Evolutionary conservation across 306 rosid species (phyloP).

Genomic region (Castanopsis chinensis): DNA sequence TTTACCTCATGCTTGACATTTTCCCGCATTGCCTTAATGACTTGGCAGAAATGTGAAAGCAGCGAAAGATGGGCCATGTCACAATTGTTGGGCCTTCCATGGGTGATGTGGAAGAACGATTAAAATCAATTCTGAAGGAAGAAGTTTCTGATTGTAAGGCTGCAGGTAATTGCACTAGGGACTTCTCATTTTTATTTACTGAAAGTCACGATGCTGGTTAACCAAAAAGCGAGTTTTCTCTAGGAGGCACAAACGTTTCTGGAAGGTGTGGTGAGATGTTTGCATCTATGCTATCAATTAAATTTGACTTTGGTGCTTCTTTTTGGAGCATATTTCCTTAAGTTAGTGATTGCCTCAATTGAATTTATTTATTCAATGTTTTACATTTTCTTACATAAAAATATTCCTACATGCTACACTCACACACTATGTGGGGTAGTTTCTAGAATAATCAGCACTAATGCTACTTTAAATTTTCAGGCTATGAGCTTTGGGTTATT

Average conservation of each 20-base stretch:
- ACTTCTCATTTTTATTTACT: not conserved
- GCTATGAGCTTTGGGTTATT: not conserved
- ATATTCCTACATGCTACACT: not conserved
- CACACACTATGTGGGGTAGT: not conserved
- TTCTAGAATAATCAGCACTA: not conserved
- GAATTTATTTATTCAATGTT: not conserved
- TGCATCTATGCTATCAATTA: not conserved
- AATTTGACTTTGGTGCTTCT: not conserved
- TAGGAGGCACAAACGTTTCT: not conserved
- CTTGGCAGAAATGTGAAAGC: slow-evolving; percentile 81
- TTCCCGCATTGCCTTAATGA: slow-evolving; percentile 5
- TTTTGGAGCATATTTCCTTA: not conserved
- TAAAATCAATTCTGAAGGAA: slow-evolving; percentile 41
- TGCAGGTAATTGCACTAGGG: slow-evolving; percentile 32
- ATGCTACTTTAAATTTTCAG: not conserved
- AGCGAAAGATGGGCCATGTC: slow-evolving; percentile 91
- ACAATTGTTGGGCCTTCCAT: slow-evolving; percentile 77
- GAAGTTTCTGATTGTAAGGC: slow-evolving; percentile 40
- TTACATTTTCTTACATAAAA: not conserved
- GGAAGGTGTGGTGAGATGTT: too few species aligned
- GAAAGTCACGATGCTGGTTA: not conserved
- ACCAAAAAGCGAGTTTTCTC: not conserved
- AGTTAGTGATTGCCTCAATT: not conserved
- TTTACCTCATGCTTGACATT: slow-evolving; percentile 1
- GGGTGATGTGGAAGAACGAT: slow-evolving; percentile 48